phyloP scores from a whole-genome alignment of 2,329 filamentous ascomycete genomes.

The Cladosporium sp. region DNA sequence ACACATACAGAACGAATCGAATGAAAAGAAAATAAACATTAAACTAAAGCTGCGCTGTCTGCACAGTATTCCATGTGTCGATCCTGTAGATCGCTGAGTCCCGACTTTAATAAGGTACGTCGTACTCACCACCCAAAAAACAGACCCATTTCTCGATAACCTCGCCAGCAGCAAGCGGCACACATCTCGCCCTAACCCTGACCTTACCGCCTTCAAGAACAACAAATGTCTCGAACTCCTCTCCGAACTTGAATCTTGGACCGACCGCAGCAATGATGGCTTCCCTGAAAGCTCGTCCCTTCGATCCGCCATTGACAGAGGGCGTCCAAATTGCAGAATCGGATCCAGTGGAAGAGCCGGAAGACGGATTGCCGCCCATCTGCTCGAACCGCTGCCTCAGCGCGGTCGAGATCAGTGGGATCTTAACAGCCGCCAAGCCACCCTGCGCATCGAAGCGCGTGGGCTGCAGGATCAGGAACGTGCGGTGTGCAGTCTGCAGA shows the following conservation, averaged over 20 bases:
- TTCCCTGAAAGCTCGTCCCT: neutral
- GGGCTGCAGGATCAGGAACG: conserved; percentile 25
- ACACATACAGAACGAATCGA: neutral
- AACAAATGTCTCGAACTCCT: conserved; percentile 3
- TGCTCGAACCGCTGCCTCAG: neutral
- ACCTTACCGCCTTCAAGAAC: neutral
- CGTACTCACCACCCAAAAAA: conserved; percentile 1
- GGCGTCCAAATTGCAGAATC: neutral
- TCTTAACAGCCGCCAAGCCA: neutral
- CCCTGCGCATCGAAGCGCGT: conserved; percentile 17
- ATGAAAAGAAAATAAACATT: neutral
- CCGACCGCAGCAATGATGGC: neutral
- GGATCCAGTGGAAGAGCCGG: neutral
- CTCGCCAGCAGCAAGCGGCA: neutral
- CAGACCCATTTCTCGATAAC: conserved; percentile 8
- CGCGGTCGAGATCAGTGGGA: neutral
- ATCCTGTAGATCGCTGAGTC: too few species aligned
- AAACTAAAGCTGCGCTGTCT: neutral
- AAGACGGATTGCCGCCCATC: neutral
- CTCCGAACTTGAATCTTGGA: neutral
- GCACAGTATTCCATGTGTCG: too few species aligned
- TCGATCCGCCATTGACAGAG: neutral
- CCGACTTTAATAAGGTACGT: neutral
- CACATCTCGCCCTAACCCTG: neutral
- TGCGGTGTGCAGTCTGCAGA: conserved; percentile 21